Conservation (phyloP, 495 filamentous ascomycete species). For the Chaetomium tenue region DNA sequence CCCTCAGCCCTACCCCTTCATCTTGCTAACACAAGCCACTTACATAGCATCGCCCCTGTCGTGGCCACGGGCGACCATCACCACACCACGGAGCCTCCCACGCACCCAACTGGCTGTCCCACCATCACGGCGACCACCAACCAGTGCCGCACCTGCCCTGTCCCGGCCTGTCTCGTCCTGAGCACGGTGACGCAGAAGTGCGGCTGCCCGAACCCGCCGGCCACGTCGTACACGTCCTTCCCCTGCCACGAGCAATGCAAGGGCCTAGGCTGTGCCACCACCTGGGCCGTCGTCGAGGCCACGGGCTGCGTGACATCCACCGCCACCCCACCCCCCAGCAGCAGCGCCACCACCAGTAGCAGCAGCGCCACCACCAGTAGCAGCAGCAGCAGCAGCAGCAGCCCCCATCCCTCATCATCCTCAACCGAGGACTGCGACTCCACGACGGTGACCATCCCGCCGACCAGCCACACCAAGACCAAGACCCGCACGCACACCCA, state of each 20-base stretch:
- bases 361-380: background rate
- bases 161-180: constrained; percentile 18
- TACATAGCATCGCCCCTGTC: constrained; percentile 12
- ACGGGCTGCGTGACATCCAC: constrained; percentile 10
- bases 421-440: constrained; percentile 2
- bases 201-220: constrained; percentile 17
- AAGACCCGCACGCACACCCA: background rate
- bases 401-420: background rate
- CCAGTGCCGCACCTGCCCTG: constrained; percentile 21
- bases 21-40: constrained; percentile 4
- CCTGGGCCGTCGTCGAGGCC: constrained; percentile 13
- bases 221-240: constrained; percentile 20
- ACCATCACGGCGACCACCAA: constrained; percentile 22
- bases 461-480: background rate
- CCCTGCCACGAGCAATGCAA: constrained; percentile 26
- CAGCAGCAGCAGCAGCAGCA: background rate
- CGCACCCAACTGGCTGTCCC: constrained; percentile 16
- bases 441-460: background rate
- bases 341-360: background rate
- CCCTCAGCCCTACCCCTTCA: background rate
- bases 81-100: background rate
- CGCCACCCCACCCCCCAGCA: background rate
- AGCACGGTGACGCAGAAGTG: constrained; percentile 20
- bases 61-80: constrained; percentile 11
- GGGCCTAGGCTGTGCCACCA: constrained; percentile 29